Conservation (phyloP, 768 basidiomycete species). For the Strobilomyces confusus region DNA sequence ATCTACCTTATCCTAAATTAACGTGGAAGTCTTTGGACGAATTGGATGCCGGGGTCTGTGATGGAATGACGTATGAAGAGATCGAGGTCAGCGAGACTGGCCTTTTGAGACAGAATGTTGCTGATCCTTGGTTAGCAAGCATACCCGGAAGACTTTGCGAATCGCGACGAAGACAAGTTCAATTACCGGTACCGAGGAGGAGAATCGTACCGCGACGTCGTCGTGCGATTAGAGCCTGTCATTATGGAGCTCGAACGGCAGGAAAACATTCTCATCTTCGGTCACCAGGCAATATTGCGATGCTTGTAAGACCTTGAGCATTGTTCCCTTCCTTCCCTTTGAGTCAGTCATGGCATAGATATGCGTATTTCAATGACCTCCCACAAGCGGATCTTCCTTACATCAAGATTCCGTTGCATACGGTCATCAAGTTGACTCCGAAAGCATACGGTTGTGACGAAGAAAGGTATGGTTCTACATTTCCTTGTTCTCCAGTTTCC, state of each 20-base stretch:
- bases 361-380: constrained; percentile 94
- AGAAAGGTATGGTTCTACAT: constrained; percentile 57
- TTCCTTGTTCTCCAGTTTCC: background rate
- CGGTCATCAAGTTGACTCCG: constrained; percentile 96
- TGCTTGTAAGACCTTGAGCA: constrained; percentile 51
- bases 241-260: constrained; percentile 99
- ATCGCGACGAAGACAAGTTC: constrained; percentile 98
- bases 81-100: constrained; percentile 67
- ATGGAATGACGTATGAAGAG: constrained; percentile 99
- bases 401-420: constrained; percentile 95
- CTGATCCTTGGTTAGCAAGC: constrained; percentile 51
- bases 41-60: constrained; percentile 97
- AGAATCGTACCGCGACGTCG: constrained; percentile 97
- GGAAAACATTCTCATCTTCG: constrained; percentile 94
- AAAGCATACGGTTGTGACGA: constrained; percentile 99
- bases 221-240: constrained; percentile 90
- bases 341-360: constrained; percentile 43
- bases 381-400: constrained; percentile 94
- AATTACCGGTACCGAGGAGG: constrained; percentile 97
- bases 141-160: constrained; percentile 98
- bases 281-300: constrained; percentile 89
- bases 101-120: background rate
- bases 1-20: constrained; percentile 82
- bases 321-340: background rate
- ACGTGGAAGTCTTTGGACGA: constrained; percentile 99